Evolutionary conservation across 192 early-diverging fungal species (phyloP), one percentile per base, ranked within the genome.

Genomic region (Thamnidium elegans): DNA sequence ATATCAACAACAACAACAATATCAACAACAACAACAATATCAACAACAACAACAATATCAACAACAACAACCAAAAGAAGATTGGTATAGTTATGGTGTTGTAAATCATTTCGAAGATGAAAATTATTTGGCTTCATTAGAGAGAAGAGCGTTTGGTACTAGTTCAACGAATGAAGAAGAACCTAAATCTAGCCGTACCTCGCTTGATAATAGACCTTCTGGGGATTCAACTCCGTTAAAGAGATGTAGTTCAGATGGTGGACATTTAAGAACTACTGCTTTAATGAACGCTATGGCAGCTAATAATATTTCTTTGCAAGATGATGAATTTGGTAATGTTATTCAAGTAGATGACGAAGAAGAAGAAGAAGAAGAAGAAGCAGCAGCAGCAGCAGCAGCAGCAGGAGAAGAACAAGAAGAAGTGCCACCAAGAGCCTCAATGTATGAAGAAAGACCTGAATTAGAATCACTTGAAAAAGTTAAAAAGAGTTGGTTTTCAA

Each of bases 401-500:
- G 48, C 62, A 42, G 3, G 50, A 67, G n/a, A 4, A 10, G 36
- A 39, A 1, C 4, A 48, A 13, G 54, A 66, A 10, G 63, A 66
- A 7, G 59, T 62, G 20, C 44, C 50, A 34, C 65, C 74, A 30
- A 63, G 68, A 1, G 50, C 64, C 0, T 67, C 69, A 21, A n/a
- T 66, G 14, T 31, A 48, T 9, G 66, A 67, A 19, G 65, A 67
- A 15, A 54, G 65, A 31, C 66, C 71, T 5, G 66, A 73, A 20
- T 34, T 68, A n/a, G 68, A 70, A 19, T 58, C 62, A 47, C 34
- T 67, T 17, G 47, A 67, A 21, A 68, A 75, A 26, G 58, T 64
- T 23, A 75, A 75, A n/a, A 75, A 75, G 39, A 26, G 69, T n/a
- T 75, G 74, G 74, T 39, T 39, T 39, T 39, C 36, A 39, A 70